Percentiles rank a stretch among this genome's conserved stretches.
phyloP scores from a whole-genome alignment of 2,329 filamentous ascomycete genomes.

The Trichothecium roseum region DNA sequence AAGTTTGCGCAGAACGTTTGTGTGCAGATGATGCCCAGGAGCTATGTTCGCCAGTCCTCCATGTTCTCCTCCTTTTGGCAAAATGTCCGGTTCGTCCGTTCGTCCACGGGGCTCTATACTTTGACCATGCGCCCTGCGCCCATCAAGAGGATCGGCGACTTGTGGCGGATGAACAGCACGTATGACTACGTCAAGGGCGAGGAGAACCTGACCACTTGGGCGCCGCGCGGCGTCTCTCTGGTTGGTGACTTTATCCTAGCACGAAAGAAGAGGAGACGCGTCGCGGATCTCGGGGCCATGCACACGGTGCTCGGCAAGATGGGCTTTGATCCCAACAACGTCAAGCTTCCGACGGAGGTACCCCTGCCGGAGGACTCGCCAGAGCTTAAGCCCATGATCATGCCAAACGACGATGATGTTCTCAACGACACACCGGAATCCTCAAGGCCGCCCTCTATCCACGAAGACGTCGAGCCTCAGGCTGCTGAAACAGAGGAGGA shows the following conservation, averaged over 20 bases:
- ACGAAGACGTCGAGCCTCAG: constrained; percentile 13
- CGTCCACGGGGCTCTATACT: constrained; percentile 77
- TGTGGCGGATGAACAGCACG: constrained; percentile 93
- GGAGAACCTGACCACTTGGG: constrained; percentile 76
- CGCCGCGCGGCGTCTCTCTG: constrained; percentile 78
- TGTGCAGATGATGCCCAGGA: constrained; percentile 74
- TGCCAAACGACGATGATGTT: constrained; percentile 43
- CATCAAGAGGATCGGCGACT: constrained; percentile 81
- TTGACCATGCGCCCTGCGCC: constrained; percentile 78
- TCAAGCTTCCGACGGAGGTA: constrained; percentile 19
- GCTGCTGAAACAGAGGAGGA: constrained; percentile 13
- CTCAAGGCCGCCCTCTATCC: constrained; percentile 30
- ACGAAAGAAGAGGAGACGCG: constrained; percentile 61
- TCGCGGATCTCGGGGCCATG: constrained; percentile 70
- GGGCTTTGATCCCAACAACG: constrained; percentile 32
- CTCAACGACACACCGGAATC: constrained; percentile 46
- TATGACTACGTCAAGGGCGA: constrained; percentile 96
- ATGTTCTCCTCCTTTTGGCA: constrained; percentile 85
- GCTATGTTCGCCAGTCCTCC: constrained; percentile 75
- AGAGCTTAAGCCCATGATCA: constrained; percentile 28
- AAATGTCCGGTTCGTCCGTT: constrained; percentile 74
- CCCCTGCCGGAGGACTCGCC: constrained; percentile 24
- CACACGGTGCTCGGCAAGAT: constrained; percentile 55
- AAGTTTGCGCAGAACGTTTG: constrained; percentile 72
- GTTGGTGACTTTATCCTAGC: constrained; percentile 78